Evolutionary conservation across 208 protist genomes (phyloP).

Genomic region (Phytomonas sp.): DNA sequence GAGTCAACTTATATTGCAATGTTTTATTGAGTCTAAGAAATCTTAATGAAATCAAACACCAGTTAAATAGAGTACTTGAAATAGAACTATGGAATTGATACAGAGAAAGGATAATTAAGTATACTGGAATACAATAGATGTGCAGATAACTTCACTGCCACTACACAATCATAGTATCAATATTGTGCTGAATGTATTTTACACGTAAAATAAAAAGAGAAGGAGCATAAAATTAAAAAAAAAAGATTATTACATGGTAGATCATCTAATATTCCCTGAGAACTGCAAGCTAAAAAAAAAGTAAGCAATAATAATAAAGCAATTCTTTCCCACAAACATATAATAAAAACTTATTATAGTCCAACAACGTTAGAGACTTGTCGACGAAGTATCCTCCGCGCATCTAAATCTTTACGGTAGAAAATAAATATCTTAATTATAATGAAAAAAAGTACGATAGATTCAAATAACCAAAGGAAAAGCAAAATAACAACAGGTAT

Average conservation of each 20-base stretch:
- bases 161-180: not conserved
- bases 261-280: not conserved
- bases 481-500: slow-evolving; percentile 41
- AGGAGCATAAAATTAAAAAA: slow-evolving; percentile 14
- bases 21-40: not conserved
- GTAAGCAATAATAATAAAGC: not conserved
- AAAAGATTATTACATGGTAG: slow-evolving; percentile 9
- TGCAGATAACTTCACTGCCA: not conserved
- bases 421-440: slow-evolving; percentile 42
- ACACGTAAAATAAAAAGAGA: slow-evolving; percentile 7
- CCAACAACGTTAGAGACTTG: slow-evolving; percentile 14
- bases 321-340: not conserved
- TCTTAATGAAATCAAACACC: not conserved
- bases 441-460: slow-evolving; percentile 34
- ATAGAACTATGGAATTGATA: not conserved
- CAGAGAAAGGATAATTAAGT: not conserved
- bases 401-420: slow-evolving; percentile 56
- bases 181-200: slow-evolving; percentile 10
- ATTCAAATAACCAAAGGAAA: slow-evolving; percentile 37
- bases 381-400: slow-evolving; percentile 26
- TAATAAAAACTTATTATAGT: not conserved
- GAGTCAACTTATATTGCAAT: not conserved
- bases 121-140: not conserved
- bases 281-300: not conserved
- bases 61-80: not conserved